Conservation (phyloP, 148 eudicot genomes). For the Rhododendron ferrugineum region DNA sequence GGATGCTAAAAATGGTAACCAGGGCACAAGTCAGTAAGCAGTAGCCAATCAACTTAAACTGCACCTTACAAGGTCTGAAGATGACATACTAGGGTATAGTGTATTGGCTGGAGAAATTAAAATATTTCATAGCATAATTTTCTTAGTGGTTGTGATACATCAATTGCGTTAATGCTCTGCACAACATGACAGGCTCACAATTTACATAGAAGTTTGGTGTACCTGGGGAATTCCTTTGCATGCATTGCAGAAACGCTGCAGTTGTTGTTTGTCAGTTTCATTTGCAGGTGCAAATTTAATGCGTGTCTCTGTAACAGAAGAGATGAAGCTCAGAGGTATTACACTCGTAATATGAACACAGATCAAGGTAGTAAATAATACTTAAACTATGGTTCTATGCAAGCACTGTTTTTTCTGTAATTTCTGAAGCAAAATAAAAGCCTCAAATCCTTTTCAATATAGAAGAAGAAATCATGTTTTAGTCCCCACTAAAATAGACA, state of each 20-base stretch:
- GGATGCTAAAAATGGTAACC: not conserved
- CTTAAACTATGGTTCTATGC: not conserved
- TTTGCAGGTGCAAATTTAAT: conserved; percentile 58
- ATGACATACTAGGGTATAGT: not conserved
- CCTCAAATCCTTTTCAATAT: not conserved
- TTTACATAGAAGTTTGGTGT: not conserved
- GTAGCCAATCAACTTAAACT: not conserved
- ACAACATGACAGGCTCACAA: not conserved
- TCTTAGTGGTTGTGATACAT: not conserved
- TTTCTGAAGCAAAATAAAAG: not conserved
- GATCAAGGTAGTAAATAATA: not conserved
- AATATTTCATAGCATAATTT: not conserved
- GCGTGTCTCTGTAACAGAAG: conserved; percentile 49
- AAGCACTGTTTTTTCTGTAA: not conserved
- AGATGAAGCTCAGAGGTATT: not conserved
- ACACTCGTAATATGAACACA: not conserved
- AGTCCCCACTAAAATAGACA: not conserved
- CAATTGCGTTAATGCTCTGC: not conserved
- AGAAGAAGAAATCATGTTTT: not conserved
- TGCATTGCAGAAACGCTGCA: conserved; percentile 82
- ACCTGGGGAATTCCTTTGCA: conserved; percentile 99
- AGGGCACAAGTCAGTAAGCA: not conserved
- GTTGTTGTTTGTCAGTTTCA: conserved; percentile 56
- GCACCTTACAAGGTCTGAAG: not conserved
- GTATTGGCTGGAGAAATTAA: not conserved